These are phyloP conservation scores for Chaetomiaceae sp. DNA, from an alignment of 2,329 filamentous ascomycete species.

Conservation along the genomic window DNA sequence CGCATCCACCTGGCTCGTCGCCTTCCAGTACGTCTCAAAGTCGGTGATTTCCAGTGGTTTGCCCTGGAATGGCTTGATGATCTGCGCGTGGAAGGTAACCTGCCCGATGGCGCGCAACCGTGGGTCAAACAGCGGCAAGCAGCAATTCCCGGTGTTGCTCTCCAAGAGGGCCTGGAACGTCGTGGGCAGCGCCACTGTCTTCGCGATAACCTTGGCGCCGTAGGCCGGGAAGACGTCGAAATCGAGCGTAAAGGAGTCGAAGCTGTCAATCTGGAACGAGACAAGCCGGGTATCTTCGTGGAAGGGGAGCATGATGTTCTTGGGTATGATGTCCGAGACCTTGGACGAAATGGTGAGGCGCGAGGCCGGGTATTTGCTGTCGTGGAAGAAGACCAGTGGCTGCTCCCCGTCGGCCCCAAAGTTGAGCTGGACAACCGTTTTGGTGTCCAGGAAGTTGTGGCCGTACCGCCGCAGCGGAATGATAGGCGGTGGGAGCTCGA, in stretches of 20 bases:
- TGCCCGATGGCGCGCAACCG: constrained; percentile 87
- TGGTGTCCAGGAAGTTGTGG: constrained; percentile 97
- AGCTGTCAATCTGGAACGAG: constrained; percentile 91
- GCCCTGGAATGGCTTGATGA: constrained; percentile 93
- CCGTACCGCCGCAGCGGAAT: constrained; percentile 92
- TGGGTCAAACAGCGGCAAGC: constrained; percentile 87
- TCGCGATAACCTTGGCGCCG: constrained; percentile 94
- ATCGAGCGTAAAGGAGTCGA: constrained; percentile 89
- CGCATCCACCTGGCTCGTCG: constrained; percentile 85
- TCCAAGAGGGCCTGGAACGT: constrained; percentile 68
- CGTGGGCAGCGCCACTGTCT: constrained; percentile 84
- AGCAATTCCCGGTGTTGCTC: constrained; percentile 74
- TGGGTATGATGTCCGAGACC: constrained; percentile 89
- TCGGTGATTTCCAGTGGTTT: constrained; percentile 94
- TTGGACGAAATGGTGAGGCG: constrained; percentile 96
- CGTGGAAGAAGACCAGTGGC: constrained; percentile 91
- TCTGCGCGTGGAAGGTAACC: constrained; percentile 89
- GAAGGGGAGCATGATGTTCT: constrained; percentile 91
- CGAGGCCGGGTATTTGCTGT: constrained; percentile 92
- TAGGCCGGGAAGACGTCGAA: constrained; percentile 98
- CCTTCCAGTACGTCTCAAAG: constrained; percentile 99
- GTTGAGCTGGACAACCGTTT: constrained; percentile 89
- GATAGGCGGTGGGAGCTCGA: constrained; percentile 91
- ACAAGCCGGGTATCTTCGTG: constrained; percentile 92
- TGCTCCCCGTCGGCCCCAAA: constrained; percentile 73